phyloP scores from a whole-genome alignment of 176 grass and related monocot genomes.

The Typha latifolia region DNA sequence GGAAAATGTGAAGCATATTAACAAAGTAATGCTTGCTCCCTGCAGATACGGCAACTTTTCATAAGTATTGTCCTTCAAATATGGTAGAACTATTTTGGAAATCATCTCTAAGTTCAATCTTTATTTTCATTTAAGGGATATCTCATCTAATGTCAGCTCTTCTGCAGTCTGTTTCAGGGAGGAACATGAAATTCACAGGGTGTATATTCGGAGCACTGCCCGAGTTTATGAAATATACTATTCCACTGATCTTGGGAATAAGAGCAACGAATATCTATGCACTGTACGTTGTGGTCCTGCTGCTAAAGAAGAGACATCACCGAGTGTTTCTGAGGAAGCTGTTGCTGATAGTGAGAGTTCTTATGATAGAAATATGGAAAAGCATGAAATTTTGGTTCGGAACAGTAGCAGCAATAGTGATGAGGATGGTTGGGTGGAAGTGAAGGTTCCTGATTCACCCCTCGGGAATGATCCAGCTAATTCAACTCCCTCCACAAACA shows the following conservation, averaged over 20 bases:
- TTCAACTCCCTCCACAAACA: slow-evolving; percentile 24
- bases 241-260: slow-evolving; percentile 28
- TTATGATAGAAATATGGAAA: slow-evolving; percentile 23
- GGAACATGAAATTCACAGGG: slow-evolving; percentile 61
- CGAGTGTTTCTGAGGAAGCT: slow-evolving; percentile 24
- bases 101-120: background rate
- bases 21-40: too few relatives aligned
- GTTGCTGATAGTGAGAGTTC: slow-evolving; percentile 24
- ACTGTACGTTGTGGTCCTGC: slow-evolving; percentile 61
- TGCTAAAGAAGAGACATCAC: slow-evolving; percentile 26
- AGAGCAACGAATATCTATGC: slow-evolving; percentile 70
- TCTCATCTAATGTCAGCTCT: slow-evolving; percentile 22
- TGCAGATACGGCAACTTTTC: too few relatives aligned
- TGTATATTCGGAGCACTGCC: slow-evolving; percentile 71
- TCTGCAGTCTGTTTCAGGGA: slow-evolving; percentile 52
- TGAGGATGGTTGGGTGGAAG: slow-evolving; percentile 90
- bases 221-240: slow-evolving; percentile 85
- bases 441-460: slow-evolving; percentile 43
- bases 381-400: slow-evolving; percentile 30
- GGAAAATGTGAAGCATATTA: too few relatives aligned
- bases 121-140: background rate
- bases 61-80: background rate
- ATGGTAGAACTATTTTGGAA: background rate
- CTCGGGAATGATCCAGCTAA: slow-evolving; percentile 13
- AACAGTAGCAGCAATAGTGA: slow-evolving; percentile 34